A percentile compares a stretch with the other conserved stretches of the same genome.
Evolutionary conservation across 306 rosid genomes (phyloP).

Genomic region (Herpetospermum pedunculosum): DNA sequence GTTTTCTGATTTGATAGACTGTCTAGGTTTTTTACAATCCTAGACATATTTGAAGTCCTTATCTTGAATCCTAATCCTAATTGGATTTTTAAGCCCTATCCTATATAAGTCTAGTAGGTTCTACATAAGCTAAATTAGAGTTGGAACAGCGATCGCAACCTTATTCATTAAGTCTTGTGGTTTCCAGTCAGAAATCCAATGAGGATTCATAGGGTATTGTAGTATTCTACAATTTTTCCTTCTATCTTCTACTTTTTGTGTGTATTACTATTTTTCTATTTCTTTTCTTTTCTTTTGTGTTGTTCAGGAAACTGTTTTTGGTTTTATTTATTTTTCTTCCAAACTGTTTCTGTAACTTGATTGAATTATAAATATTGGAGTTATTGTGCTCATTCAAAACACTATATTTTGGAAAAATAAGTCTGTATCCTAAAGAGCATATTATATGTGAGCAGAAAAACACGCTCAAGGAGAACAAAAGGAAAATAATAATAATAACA

Average conservation of each 20-base stretch:
- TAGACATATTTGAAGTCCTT: neutral
- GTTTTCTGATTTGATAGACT: neutral
- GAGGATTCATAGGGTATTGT: neutral
- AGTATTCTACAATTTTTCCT: neutral
- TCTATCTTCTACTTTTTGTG: neutral
- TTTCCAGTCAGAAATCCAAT: neutral
- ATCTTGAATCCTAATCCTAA: neutral
- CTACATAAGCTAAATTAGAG: neutral
- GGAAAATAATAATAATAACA: neutral
- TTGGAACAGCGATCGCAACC: neutral
- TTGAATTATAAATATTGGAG: neutral
- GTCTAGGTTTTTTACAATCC: neutral
- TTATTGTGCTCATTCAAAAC: neutral
- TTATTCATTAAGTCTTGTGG: neutral
- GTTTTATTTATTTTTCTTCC: neutral
- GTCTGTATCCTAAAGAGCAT: neutral
- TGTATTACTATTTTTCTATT: too few species aligned
- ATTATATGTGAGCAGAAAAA: neutral
- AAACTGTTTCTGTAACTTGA: neutral
- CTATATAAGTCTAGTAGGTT: neutral
- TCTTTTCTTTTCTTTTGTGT: too few species aligned
- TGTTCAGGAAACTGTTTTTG: neutral
- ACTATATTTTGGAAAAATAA: neutral
- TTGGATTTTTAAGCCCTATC: neutral
- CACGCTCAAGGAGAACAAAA: neutral